These are phyloP conservation scores for Pythium vanterpoolii DNA, from an alignment of 352 stramenopile genomes.

Conservation along the genomic window DNA sequence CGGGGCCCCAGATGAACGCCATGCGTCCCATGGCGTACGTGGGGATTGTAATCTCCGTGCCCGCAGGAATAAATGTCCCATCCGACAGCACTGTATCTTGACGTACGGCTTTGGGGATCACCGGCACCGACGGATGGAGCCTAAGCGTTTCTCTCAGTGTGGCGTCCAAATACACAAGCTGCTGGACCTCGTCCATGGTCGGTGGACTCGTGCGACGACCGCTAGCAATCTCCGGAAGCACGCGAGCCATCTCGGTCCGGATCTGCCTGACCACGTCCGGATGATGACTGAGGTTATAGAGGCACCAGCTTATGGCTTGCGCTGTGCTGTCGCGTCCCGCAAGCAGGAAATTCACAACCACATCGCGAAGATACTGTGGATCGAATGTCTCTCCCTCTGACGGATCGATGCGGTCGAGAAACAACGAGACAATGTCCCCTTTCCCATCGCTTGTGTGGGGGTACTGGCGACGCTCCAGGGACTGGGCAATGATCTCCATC, in stretches of 20 bases:
- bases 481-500: conserved; percentile 40
- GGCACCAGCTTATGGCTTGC: conserved; percentile 70
- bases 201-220: conserved; percentile 15
- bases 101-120: conserved; percentile 23
- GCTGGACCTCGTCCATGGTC: conserved; percentile 39
- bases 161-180: conserved; percentile 48
- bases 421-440: conserved; percentile 46
- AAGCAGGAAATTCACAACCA: conserved; percentile 83
- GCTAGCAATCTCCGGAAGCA: conserved; percentile 18
- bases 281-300: conserved; percentile 55
- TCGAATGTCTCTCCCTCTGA: conserved; percentile 28
- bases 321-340: conserved; percentile 75
- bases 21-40: conserved; percentile 33
- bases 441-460: background rate
- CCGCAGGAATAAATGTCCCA: conserved; percentile 25
- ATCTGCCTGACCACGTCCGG: conserved; percentile 45
- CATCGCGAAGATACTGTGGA: conserved; percentile 53
- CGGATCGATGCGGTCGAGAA: conserved; percentile 32
- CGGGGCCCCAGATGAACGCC: conserved; percentile 29
- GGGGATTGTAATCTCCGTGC: conserved; percentile 19
- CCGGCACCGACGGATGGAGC: conserved; percentile 37
- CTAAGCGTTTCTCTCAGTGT: conserved; percentile 40
- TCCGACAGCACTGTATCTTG: conserved; percentile 32
- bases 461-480: conserved; percentile 22
- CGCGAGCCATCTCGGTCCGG: conserved; percentile 33